These are phyloP conservation scores for Lactuca saligna DNA, from an alignment of 129 eudicot species.

Conservation along the genomic window DNA sequence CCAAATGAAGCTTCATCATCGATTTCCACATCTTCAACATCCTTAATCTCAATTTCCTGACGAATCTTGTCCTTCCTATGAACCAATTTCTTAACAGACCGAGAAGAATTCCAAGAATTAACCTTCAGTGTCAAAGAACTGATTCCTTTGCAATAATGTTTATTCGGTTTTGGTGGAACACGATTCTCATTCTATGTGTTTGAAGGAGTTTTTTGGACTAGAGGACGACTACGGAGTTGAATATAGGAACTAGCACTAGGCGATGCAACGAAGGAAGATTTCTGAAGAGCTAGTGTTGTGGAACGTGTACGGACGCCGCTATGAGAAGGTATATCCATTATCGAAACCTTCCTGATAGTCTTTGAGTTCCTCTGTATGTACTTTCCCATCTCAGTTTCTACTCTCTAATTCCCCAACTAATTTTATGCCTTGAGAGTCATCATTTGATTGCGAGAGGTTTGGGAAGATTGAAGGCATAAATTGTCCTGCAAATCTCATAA, in stretches of 20 bases:
- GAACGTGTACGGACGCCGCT: constrained; percentile 75
- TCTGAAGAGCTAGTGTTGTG: constrained; percentile 57
- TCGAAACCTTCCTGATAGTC: background rate
- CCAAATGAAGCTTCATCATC: constrained; percentile 49
- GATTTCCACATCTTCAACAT: constrained; percentile 16
- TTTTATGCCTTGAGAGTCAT: constrained; percentile 7
- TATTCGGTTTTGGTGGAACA: background rate
- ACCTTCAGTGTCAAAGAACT: background rate
- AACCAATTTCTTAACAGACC: background rate
- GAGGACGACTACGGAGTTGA: constrained; percentile 60
- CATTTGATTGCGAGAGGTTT: constrained; percentile 18
- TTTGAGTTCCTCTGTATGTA: constrained; percentile 46
- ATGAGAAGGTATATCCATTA: background rate
- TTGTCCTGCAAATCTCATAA: constrained; percentile 64
- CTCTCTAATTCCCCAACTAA: background rate
- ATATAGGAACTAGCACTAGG: constrained; percentile 46
- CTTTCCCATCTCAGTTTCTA: constrained; percentile 38
- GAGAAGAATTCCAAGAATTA: background rate
- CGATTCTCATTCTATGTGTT: background rate
- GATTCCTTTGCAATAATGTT: constrained; percentile 2
- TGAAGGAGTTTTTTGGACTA: constrained; percentile 20
- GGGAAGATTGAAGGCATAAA: constrained; percentile 79
- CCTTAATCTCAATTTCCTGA: constrained; percentile 7
- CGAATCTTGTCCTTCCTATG: background rate
- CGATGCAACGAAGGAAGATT: background rate